Base-by-base conservation (phyloP, 2,329 filamentous ascomycete species). In the Calonectria pseudoreteaudii region DNA sequence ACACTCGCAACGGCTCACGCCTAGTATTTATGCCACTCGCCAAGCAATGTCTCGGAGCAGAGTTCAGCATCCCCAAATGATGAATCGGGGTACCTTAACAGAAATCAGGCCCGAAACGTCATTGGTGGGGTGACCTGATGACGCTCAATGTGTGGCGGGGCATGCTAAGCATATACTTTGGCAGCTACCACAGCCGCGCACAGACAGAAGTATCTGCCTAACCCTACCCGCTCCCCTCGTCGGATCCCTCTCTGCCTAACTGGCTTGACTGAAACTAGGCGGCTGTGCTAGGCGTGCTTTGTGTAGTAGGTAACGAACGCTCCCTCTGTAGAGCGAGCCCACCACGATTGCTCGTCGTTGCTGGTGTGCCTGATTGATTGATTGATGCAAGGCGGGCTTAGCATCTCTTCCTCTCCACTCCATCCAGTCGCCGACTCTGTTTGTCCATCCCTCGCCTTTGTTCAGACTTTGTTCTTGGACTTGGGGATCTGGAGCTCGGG, bases 41-140 rank as follows among this genome's bases (percentile, higher is more conserved):
- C 34, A 62, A 41, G 36, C 38, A 31, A 41, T 47, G 52, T 23
- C 66, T 68, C 36, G 10, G 30, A 62, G 30, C 41, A 38, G 44
- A 38, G 41, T 49, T 38, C 10, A 44, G 11, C 53, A 36, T 53
- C 23, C 38, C n/a, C 30, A 50, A 41, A 44, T 60, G 38, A 34
- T 56, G 31, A 18, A 30, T 31, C 30, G 18, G 38, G 26, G 41
- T 47, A 60, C 34, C 62, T 56, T 38, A 13, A 60, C 28, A 49
- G 62, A 56, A 68, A 44, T 36, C 58, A 77, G 71, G 71, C 73
- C 41, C 50, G 75, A 71, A 81, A 81, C 80, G 80, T 81, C 80
- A 81, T 81, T 81, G 80, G 80, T 78, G 80, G 80, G 80, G 80
- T 79, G 80, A 80, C 74, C 72, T 71, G 75, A 76, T 76, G 73